Base-by-base conservation (phyloP, 306 rosid species). In the Lathyrus sativus region DNA sequence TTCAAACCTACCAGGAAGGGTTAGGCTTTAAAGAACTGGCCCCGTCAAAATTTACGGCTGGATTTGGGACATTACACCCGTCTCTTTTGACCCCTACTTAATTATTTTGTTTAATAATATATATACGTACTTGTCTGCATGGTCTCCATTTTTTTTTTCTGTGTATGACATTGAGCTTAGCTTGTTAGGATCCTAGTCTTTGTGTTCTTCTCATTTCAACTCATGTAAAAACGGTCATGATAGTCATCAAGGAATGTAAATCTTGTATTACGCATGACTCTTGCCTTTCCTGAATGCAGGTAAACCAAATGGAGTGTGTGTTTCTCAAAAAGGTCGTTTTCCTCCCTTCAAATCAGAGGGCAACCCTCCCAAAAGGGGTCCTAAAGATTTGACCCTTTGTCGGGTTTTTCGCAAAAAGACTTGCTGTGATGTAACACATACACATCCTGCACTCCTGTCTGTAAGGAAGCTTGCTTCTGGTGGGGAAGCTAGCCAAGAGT, bases 311-410 rank as follows among this genome's bases (percentile, higher is more conserved):
- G 89, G 85, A 68, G 85, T 70, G 45, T 93, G 99, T 71, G 79
- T 83, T 81, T 90, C 99, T 42, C 90, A 93, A 87, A 97, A 97
- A 11, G 89, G 91, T 65, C 91, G 90, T 13, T 93, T 90, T 72
- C 88, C 89, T 19, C 84, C 92, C 42, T 93, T 93, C 77, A 74
- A 85, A 67, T 80, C 76, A 43, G 92, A 88, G 61, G 96, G 97
- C 37, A 85, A 73, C 77, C 82, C 92, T 76, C 99, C 96, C 26
- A 84, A 55, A 81, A 77, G 75, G 74, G 97, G 95, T 78, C 82
- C 85, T 37, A 91, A 90, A 73, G 98, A 86, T 65, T 74, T 93
- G 84, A 85, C 86, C 13, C 88, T 93, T 65, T 93, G 99, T 81
- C 80, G 99, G 68, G 81, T 93, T 35, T 93, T 86, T 67, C 90